Base-by-base conservation (phyloP, 202 grass and related monocot genomes). In the Alloteropsis angusta region DNA sequence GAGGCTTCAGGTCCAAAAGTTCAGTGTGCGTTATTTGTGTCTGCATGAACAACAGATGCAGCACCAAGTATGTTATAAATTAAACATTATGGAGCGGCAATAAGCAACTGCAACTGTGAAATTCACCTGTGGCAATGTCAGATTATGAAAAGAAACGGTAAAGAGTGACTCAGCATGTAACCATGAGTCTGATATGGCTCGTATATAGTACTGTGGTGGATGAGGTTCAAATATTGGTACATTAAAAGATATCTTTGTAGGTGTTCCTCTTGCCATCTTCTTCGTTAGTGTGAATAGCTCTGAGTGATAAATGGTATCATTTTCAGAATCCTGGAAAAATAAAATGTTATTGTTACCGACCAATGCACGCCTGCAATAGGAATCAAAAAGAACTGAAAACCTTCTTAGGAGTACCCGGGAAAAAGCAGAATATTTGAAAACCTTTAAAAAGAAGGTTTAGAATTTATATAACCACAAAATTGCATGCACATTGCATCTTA, bases 151-250 rank as follows among this genome's bases (percentile, higher is more conserved):
- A 73, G 95, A 94, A 45, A 97, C 81, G 5, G 89, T 92, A 80
- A 94, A 97, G 43, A 97, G 87, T 74, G 95, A 87, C 75, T 97
- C 95, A 63, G 95, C 87, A 73, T 94, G 85, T 59, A 97, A 80
- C 95, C 95, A 97, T 74, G 95, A 89, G 71, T 97, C 95, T 46
- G 95, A 97, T 74, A 94, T 84, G 57, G 95, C 95, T 80, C 89
- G 87, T 74, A 97, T 90, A 70, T 92, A 97, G 86, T 97, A 97
- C 32, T 97, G 95, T 74, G 95, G 91, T 2, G 95, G 95, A 92
- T 97, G 95, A 71, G 91, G 95, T 84, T 97, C 95, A 87, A 97
- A 97, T 59, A 97, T 97, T 50, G 95, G 95, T 78, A 97, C 72
- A 59, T 93, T 94, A 67, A 97, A 94, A 74, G 95, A 94, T 74